Percentiles rank a stretch among this genome's conserved stretches.
Conservation (phyloP, 2,329 filamentous ascomycete species). For the Penicillium sp. region DNA sequence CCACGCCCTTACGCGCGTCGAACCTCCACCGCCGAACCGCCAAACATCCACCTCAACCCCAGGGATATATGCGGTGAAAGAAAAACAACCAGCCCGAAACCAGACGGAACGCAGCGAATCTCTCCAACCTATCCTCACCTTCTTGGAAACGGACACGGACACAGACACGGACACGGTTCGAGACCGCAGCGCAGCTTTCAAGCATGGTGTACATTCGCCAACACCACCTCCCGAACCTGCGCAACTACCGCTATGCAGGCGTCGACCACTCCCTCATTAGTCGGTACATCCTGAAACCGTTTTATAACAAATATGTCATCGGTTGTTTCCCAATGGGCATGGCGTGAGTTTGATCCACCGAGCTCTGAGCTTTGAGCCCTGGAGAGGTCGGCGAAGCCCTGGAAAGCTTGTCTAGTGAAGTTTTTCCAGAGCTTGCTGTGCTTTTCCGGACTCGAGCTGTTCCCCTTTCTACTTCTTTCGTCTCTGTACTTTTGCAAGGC, state of each 20-base stretch:
- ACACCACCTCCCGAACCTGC: constrained; percentile 82
- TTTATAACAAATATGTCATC: constrained; percentile 94
- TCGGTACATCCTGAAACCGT: constrained; percentile 94
- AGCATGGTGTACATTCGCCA: constrained; percentile 94
- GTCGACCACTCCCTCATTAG: constrained; percentile 90
- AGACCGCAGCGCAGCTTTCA: no score
- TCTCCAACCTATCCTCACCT: background rate
- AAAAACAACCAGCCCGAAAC: background rate
- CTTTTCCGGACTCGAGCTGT: constrained; percentile 16
- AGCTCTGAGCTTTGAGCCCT: background rate
- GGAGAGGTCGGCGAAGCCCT: background rate
- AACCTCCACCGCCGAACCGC: background rate
- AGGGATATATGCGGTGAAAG: constrained; percentile 8
- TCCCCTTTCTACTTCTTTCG: background rate
- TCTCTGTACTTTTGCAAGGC: background rate
- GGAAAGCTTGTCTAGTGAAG: background rate
- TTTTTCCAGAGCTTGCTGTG: constrained; percentile 4
- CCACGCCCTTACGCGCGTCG: constrained; percentile 6
- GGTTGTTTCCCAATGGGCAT: constrained; percentile 93
- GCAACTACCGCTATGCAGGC: constrained; percentile 92
- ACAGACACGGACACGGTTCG: no score
- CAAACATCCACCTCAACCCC: background rate
- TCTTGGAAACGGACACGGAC: no score
- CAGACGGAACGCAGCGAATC: background rate
- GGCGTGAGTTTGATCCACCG: constrained; percentile 64